Evolutionary conservation across 129 eudicot species (phyloP), one percentile per base, ranked within the genome.

Genomic region (Kitagawia praeruptora): DNA sequence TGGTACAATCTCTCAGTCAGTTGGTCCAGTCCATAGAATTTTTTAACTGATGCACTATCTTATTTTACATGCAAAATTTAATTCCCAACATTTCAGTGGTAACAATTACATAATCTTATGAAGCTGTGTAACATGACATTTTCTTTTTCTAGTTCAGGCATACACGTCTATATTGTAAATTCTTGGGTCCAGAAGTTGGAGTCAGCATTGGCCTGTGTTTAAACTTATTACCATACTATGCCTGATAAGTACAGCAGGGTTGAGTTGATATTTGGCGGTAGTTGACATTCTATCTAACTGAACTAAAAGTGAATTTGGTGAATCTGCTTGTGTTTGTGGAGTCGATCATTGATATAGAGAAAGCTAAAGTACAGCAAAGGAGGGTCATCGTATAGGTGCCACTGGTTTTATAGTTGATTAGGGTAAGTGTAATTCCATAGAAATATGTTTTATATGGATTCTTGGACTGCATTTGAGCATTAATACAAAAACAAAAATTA

Each of bases 101-200:
- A 63, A 8, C 19, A 11, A 63, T 63, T n/a, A 63, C 15, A 8
- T 63, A 10, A 27, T 63, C 31, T 66, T 23, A 4, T 66, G 21
- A 31, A 28, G 72, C 39, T 27, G 40, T 27, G 39, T 34, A 12
- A 66, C 21, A 11, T 31, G 31, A 31, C 41, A 31, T 66, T 64
- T 12, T 34, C 16, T 16, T 66, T 12, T 13, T 13, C 19, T 28
- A 66, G 41, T 61, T 61, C 69, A n/a, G 34, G 34, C 69, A 25
- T 61, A 61, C 5, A 4, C 47, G 12, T 44, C 47, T 7, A 8
- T 8, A 7, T 44, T 7, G 11, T 45, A 11, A 45, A 45, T 9
- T 63, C 70, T 91, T 95, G 93, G 99, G 99, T 74, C 99, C 99
- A 40, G 99, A 95, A 81, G 99, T 95, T 83, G 99, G 99, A 83